A percentile compares a stretch with the other conserved stretches of the same genome.
Conservation (phyloP, 1,284 basidiomycete species). For the Anthracocystis panici-leucophaei region DNA sequence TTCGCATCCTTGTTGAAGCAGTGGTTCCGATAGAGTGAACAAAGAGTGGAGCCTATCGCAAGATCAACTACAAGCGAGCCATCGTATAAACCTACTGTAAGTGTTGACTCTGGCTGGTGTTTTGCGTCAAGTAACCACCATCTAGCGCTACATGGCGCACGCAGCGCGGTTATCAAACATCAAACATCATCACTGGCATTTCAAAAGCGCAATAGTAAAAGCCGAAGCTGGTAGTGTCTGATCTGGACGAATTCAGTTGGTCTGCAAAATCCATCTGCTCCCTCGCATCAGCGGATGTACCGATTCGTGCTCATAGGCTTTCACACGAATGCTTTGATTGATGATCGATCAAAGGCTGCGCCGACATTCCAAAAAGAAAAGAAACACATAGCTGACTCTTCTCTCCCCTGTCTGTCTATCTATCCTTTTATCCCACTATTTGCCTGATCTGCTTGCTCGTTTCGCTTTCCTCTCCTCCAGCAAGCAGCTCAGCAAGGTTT, state of each 20-base stretch:
- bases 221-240: too few species aligned
- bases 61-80: slow-evolving; percentile 16
- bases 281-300: too few species aligned
- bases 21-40: slow-evolving; percentile 25
- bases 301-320: too few species aligned
- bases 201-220: too few species aligned
- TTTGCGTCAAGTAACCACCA: background rate
- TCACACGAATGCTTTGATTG: too few species aligned
- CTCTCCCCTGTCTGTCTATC: background rate
- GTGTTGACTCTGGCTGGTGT: background rate
- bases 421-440: background rate
- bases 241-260: too few species aligned
- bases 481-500: slow-evolving; percentile 5
- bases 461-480: background rate
- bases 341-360: too few species aligned
- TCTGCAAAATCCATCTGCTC: too few species aligned
- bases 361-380: too few species aligned
- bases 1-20: slow-evolving; percentile 24
- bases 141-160: background rate
- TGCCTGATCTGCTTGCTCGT: background rate
- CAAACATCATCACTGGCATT: too few species aligned
- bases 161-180: too few species aligned
- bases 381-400: background rate
- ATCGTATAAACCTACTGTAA: slow-evolving; percentile 21
- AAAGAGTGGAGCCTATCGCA: slow-evolving; percentile 15